These are phyloP conservation scores for Dalbergia oliveri DNA, from an alignment of 306 rosid species.

Conservation along the genomic window DNA sequence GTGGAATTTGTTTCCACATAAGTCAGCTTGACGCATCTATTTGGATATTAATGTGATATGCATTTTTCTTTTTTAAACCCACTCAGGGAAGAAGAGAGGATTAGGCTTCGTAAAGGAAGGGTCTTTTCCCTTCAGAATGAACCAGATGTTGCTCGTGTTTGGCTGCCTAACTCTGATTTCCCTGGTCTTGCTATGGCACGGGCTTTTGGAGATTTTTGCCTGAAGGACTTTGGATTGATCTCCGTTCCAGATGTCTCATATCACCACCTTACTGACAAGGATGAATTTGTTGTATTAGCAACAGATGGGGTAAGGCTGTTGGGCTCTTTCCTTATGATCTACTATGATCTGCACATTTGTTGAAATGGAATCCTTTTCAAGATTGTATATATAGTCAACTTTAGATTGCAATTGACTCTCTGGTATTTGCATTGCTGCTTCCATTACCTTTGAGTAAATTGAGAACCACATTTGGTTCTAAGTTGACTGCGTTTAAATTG, in stretches of 20 bases:
- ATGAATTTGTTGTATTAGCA: constrained; percentile 90
- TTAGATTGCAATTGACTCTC: constrained; percentile 27
- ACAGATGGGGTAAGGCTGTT: constrained; percentile 91
- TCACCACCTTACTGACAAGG: constrained; percentile 74
- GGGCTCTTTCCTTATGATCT: constrained; percentile 6
- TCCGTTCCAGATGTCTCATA: constrained; percentile 78
- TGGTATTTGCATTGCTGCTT: constrained; percentile 10
- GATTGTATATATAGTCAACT: constrained; percentile 22
- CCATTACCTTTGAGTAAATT: constrained; percentile 9
- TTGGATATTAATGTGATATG: constrained; percentile 33
- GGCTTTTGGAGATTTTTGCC: constrained; percentile 95
- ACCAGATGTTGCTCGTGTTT: constrained; percentile 83
- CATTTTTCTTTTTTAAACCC: constrained; percentile 12
- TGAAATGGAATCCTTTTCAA: constrained; percentile 26
- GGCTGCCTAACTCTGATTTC: constrained; percentile 85
- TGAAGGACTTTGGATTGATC: constrained; percentile 85
- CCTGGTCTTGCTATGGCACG: constrained; percentile 99
- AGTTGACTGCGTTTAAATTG: constrained; percentile 6
- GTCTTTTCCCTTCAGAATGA: constrained; percentile 83
- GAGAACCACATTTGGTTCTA: constrained; percentile 22
- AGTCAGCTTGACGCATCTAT: not conserved
- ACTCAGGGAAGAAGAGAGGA: constrained; percentile 85
- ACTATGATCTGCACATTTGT: constrained; percentile 26
- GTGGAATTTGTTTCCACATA: constrained; percentile 27
- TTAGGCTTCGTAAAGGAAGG: constrained; percentile 76